These are phyloP conservation scores for Komagataella phaffii DNA, from an alignment of 805 yeast species.

Conservation along the genomic window DNA sequence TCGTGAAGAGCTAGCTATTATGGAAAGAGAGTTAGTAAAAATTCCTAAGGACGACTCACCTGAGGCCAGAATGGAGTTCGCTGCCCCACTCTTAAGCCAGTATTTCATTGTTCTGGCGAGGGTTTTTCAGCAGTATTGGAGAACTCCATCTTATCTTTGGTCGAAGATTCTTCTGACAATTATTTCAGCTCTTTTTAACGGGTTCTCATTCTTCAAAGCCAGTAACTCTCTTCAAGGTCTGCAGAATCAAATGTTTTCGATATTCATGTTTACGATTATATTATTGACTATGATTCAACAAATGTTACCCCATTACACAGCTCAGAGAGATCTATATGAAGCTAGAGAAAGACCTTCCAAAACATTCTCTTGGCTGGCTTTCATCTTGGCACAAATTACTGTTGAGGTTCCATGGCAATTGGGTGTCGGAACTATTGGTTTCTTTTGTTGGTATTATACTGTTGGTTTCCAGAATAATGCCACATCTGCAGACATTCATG, in stretches of 20 bases:
- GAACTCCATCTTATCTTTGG: constrained; percentile 50
- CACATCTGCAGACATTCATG: constrained; percentile 26
- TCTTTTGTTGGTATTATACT: constrained; percentile 61
- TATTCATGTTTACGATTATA: constrained; percentile 53
- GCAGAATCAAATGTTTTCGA: constrained; percentile 72
- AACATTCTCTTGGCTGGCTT: constrained; percentile 55
- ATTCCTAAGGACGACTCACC: constrained; percentile 18
- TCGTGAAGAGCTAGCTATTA: constrained; percentile 40
- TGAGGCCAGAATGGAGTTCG: constrained; percentile 24
- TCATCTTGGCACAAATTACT: constrained; percentile 45
- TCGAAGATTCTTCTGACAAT: constrained; percentile 40
- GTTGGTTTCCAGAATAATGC: constrained; percentile 56
- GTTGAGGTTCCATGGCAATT: constrained; percentile 59
- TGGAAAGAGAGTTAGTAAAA: constrained; percentile 46
- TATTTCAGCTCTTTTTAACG: constrained; percentile 45
- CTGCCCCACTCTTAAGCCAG: constrained; percentile 27
- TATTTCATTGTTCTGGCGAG: constrained; percentile 31
- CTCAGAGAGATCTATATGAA: constrained; percentile 55
- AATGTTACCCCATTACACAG: constrained; percentile 45
- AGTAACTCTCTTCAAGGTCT: constrained; percentile 48
- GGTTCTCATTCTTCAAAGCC: constrained; percentile 59
- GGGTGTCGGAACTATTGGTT: constrained; percentile 47
- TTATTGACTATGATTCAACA: constrained; percentile 49
- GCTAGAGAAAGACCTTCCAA: constrained; percentile 64
- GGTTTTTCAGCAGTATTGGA: constrained; percentile 48